Evolutionary conservation across 2,329 filamentous ascomycete species (phyloP).

Genomic region (Penicillium sp.): DNA sequence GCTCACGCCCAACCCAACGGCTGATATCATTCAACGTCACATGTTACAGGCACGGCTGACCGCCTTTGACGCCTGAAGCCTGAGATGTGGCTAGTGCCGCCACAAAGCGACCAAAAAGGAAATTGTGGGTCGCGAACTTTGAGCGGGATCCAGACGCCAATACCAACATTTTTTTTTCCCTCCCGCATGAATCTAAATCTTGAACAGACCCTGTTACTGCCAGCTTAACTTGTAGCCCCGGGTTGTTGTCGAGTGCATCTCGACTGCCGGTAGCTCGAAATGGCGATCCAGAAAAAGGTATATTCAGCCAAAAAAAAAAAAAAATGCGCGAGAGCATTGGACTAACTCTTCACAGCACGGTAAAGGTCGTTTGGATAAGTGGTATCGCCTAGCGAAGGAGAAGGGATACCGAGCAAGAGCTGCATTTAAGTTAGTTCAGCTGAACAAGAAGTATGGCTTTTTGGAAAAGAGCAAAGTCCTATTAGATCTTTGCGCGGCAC

Average conservation of each 20-base stretch:
- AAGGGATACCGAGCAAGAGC: slow-evolving; percentile 96
- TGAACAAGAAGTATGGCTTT: slow-evolving; percentile 99
- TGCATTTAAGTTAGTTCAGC: slow-evolving; percentile 95
- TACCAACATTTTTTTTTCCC: slow-evolving; percentile 31
- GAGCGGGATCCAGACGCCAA: slow-evolving; percentile 23
- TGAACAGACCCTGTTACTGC: slow-evolving; percentile 19
- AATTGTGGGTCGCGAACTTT: slow-evolving; percentile 17
- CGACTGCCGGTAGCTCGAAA: slow-evolving; percentile 49
- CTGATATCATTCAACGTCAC: slow-evolving; percentile 40
- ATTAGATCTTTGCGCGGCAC: slow-evolving; percentile 95
- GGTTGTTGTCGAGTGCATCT: slow-evolving; percentile 29
- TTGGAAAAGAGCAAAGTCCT: slow-evolving; percentile 95
- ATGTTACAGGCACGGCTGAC: slow-evolving; percentile 27
- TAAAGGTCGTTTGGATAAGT: slow-evolving; percentile 98
- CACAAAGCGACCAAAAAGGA: slow-evolving; percentile 19
- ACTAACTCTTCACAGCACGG: slow-evolving; percentile 66
- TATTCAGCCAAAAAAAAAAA: slow-evolving; percentile 16
- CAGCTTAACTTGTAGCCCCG: slow-evolving; percentile 21
- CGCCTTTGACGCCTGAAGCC: slow-evolving; percentile 31
- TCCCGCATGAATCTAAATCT: slow-evolving; percentile 16
- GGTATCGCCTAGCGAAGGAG: slow-evolving; percentile 98
- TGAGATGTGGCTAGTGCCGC: slow-evolving; percentile 23
- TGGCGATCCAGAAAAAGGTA: slow-evolving; percentile 96
- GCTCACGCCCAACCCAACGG: not conserved
- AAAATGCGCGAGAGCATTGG: slow-evolving; percentile 15